Conservation (phyloP, 163 green algal species). For the Scenedesmus sp. region DNA sequence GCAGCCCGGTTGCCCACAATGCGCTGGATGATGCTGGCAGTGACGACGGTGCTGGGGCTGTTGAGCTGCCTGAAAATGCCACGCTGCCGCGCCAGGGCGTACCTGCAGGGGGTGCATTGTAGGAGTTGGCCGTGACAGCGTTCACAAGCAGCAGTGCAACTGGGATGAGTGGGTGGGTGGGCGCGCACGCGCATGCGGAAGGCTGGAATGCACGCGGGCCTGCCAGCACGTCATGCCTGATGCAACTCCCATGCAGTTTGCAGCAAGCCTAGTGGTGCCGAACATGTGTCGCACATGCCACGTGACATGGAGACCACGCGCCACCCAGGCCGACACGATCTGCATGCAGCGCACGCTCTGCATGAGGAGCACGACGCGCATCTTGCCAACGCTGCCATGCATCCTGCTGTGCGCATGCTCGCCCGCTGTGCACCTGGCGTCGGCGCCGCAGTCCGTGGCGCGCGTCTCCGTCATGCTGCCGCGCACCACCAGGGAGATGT, state of each 20-base stretch:
- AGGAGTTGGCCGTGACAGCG: neutral
- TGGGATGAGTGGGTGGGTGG: too few relatives aligned
- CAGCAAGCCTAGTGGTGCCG: too few relatives aligned
- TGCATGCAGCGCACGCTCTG: too few relatives aligned
- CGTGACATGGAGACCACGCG: too few relatives aligned
- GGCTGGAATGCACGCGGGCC: too few relatives aligned
- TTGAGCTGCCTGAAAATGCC: constrained; percentile 80
- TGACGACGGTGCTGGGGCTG: constrained; percentile 81
- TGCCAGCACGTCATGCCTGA: too few relatives aligned
- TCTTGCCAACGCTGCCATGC: neutral
- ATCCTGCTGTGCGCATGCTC: neutral
- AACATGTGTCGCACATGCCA: too few relatives aligned
- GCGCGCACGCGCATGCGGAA: too few relatives aligned
- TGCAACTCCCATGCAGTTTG: too few relatives aligned
- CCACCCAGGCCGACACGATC: too few relatives aligned
- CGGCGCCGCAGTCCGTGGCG: constrained; percentile 35
- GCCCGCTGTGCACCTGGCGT: constrained; percentile 19
- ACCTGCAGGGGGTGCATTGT: constrained; percentile 58
- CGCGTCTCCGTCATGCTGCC: constrained; percentile 88
- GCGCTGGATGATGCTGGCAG: constrained; percentile 91
- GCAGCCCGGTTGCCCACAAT: constrained; percentile 93
- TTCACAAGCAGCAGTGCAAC: too few relatives aligned
- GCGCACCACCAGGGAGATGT: constrained; percentile 93
- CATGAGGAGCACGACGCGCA: too few relatives aligned
- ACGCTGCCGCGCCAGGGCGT: constrained; percentile 66